Conservation (phyloP, 2,329 filamentous ascomycete species). For the Epichloe glyceriae region DNA sequence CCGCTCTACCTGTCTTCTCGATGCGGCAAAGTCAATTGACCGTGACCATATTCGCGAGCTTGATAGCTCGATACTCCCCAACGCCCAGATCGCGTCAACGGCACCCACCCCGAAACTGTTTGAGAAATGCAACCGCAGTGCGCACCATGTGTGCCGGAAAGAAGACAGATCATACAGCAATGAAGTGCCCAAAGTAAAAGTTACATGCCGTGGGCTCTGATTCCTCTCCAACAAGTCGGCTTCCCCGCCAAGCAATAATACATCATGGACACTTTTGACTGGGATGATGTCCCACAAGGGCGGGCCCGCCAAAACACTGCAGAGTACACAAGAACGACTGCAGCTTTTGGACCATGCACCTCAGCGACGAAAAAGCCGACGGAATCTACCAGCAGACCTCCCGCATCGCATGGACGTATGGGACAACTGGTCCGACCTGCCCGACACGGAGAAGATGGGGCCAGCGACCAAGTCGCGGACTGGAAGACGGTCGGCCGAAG, state of each 20-base stretch:
- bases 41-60: not conserved
- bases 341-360: slow-evolving; percentile 29
- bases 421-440: slow-evolving; percentile 20
- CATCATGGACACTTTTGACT: slow-evolving; percentile 20
- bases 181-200: not conserved
- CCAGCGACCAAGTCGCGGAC: slow-evolving; percentile 12
- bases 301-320: slow-evolving; percentile 18
- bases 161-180: slow-evolving; percentile 6
- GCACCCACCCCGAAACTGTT: not conserved
- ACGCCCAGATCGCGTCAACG: not conserved
- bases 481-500: slow-evolving; percentile 11
- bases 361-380: slow-evolving; percentile 21
- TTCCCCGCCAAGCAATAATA: slow-evolving; percentile 15
- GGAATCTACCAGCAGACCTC: slow-evolving; percentile 17
- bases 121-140: not conserved
- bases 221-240: slow-evolving; percentile 1
- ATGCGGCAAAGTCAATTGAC: not conserved
- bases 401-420: slow-evolving; percentile 14
- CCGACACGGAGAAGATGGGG: slow-evolving; percentile 13
- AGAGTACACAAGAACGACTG: slow-evolving; percentile 13
- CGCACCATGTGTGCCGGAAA: slow-evolving; percentile 2
- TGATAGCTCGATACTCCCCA: not conserved
- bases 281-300: slow-evolving; percentile 20
- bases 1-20: not conserved
- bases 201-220: slow-evolving; percentile 7